Base-by-base conservation (phyloP, 2,329 filamentous ascomycete species). In the Colletotrichum somersetense region DNA sequence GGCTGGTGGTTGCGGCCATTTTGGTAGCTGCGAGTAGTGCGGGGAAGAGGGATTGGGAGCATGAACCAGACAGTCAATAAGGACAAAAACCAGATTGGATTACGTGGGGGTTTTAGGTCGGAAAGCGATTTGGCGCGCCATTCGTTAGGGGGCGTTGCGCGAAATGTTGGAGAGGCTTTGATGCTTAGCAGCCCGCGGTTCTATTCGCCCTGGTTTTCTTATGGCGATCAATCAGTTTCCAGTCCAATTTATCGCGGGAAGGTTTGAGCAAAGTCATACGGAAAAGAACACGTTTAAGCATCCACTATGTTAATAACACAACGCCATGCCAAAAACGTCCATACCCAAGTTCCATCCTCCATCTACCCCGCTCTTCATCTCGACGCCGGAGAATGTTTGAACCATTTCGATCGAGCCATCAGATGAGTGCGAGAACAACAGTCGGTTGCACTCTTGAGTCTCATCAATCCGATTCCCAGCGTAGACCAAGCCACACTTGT, bases 1-100 rank as follows among this genome's bases (percentile, higher is more conserved):
- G 46, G 23, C 20, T 23, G 3, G 55, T 20, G 1, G 66, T 33
- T 50, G 53, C 53, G 16, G 44, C 23, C 70, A 72, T 72, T 26
- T 61, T 65, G 5, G 30, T 33, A 8, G 66, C 48, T 56, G 66
- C n/a, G n/a, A 12, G 1, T 16, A 23, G 38, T 72, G 65, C 35
- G 52, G 65, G 64, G 65, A 66, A 16, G 52, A 58, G 14, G 46
- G 26, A 38, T 7, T 40, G 62, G 26, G 18, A 26, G 50, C 40
- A 56, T 52, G 33, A 55, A 16, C 16, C n/a, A 1, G 38, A 40
- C 20, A 26, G n/a, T 18, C n/a, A 33, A 86, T 83, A 77, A 86
- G n/a, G 30, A 20, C 2, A 66, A 23, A 61, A 23, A n/a, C 11
- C 26, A 44, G n/a, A 12, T 78, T 82, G 8, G 77, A 79, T 10